Conservation (phyloP, 148 eudicot genomes). For the Cornus controversa region DNA sequence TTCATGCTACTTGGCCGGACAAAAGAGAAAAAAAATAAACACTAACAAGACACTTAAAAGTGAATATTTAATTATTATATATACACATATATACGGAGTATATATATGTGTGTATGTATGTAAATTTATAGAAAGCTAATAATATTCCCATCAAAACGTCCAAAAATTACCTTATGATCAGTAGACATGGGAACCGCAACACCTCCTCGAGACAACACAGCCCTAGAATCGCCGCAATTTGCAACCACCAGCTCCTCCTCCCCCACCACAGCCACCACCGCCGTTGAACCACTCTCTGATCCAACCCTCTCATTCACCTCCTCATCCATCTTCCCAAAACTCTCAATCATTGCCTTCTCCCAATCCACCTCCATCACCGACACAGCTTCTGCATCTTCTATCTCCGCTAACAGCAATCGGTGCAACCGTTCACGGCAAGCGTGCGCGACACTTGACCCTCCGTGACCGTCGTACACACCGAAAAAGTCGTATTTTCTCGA, state of each 20-base stretch:
- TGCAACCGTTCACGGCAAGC: conserved; percentile 56
- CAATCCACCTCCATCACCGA: conserved; percentile 33
- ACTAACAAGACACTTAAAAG: too few species aligned
- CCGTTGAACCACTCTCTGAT: conserved; percentile 63
- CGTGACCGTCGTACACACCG: conserved; percentile 79
- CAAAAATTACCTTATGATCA: conserved; percentile 68
- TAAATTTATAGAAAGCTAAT: too few species aligned
- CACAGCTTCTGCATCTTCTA: conserved; percentile 7
- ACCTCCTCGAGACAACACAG: conserved; percentile 53
- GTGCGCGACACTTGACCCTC: conserved; percentile 52
- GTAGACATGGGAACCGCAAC: conserved; percentile 50
- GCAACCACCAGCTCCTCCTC: conserved; percentile 61
- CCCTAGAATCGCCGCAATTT: conserved; percentile 84
- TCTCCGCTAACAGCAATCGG: conserved; percentile 30
- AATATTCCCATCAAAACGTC: not conserved
- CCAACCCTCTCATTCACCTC: conserved; percentile 31
- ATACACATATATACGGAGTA: too few species aligned
- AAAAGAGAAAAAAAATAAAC: too few species aligned
- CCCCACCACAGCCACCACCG: conserved; percentile 64
- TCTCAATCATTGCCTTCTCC: conserved; percentile 49
- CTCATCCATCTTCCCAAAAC: conserved; percentile 56
- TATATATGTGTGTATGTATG: too few species aligned
- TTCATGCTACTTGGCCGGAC: too few species aligned
- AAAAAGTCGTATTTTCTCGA: conserved; percentile 37
- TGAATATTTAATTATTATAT: too few species aligned